Base-by-base conservation (phyloP, 2,329 filamentous ascomycete species). In the Colletotrichum limetticola region DNA sequence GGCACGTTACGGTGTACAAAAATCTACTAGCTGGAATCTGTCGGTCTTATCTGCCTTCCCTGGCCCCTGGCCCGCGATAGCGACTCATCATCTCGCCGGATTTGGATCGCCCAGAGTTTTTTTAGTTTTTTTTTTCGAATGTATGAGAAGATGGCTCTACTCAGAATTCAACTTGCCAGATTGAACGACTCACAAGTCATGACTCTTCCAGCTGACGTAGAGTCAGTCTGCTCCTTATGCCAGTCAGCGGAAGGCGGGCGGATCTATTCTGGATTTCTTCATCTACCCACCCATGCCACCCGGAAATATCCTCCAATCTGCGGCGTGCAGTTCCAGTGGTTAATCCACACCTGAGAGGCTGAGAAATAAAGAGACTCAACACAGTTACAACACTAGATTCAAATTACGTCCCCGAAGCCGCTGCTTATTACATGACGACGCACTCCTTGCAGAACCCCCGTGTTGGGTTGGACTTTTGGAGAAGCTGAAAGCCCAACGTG, bases 1-100 rank as follows among this genome's bases (percentile, higher is more conserved):
- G 19, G 30, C 66, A 72, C 59, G 46, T 65, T 49, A 60, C 53
- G 59, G 59, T 26, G 52, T 64, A 30, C 42, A 60, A 60, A 55
- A 60, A 7, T n/a, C 28, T 35, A 64, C 12, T 69, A 28, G 59
- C 32, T 60, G 46, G 42, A 32, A 59, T 55, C 46, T 64, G 37
- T 55, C 55, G 57, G 49, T 12, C 59, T 69, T 42, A 37, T 28
- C 59, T 52, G 22, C 61, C 59, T 56, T 22, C 14, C 26, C 53
- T 56, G 46, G 30, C 65, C 69, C 65, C 37, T 68, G 53, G 57
- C 52, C 28, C 53, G 26, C 66, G 55, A 70, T 55, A 37, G 66
- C 30, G 32, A 65, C 55, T 72, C 66, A 58, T 72, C 26, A 64
- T 70, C 42, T 60, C 46, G 26, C 66, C 53, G 42, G 32, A 60